Base-by-base conservation (phyloP, 2,329 filamentous ascomycete species). In the Pseudopyricularia javanii region DNA sequence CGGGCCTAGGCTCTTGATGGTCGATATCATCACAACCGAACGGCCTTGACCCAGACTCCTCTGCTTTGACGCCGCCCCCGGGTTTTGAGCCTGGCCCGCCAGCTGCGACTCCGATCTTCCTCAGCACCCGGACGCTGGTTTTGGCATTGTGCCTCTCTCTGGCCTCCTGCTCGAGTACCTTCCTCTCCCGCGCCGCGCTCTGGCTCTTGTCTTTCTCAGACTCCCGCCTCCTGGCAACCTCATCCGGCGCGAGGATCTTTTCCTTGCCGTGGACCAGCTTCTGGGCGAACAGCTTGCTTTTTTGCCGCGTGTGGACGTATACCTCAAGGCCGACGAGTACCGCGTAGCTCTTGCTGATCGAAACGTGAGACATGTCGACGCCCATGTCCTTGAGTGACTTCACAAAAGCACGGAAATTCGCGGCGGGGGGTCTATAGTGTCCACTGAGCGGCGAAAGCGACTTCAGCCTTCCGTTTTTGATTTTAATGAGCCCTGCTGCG, bases 371-470 rank as follows among this genome's bases (percentile, higher is more conserved):
- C 79, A 91, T 86, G 65, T 96, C 90, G 0, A 85, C 89, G 1
- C 86, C 86, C 32, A 78, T 78, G 1, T 83, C 81, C 59, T 83
- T 80, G 4, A 96, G 73, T 8, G 75, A 83, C 56, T 82, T 79
- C 2, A 95, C 78, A 61, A 95, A 95, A 1, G 85, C 83, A 30
- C 86, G 81, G 63, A 95, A 95, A 63, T 91, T 95, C 56, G 80
- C 78, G 4, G 87, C 80, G 0, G 90, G 88, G 0, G 90, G 90
- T 1, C 89, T 80, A 64, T 95, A 95, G 67, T 95, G 90, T 0
- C 90, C 90, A 60, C 79, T 84, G 1, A 81, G 68, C 2, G 78
- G 89, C 4, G 84, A 87, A 8, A 94, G 72, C 50, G 82, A 83
- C 2, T 79, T 75, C n/a, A 95, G 66, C 30, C 86, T 80, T 1